These are phyloP conservation scores for Tilletia walkeri DNA, from an alignment of 1,284 basidiomycete genomes.

Conservation along the genomic window DNA sequence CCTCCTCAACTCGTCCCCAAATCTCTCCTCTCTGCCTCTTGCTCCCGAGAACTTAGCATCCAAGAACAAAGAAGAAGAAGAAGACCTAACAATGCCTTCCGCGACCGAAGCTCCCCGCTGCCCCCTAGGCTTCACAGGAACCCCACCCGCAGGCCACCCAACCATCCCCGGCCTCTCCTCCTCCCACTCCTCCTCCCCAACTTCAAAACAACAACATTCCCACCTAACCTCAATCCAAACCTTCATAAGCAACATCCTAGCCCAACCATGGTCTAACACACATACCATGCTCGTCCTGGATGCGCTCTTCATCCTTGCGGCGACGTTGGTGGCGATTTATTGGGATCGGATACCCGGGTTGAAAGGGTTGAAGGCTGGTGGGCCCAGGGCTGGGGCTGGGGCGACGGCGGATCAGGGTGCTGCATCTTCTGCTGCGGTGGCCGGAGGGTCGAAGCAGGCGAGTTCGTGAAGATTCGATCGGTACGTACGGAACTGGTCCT, in stretches of 20 bases:
- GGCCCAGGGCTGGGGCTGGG: not conserved
- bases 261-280: slow-evolving; percentile 8
- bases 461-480: not conserved
- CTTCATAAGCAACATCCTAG: not conserved
- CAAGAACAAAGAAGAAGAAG: not conserved
- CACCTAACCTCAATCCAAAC: not conserved
- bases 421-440: not conserved
- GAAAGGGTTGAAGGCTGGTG: not conserved
- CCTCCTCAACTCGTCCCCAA: too few species aligned
- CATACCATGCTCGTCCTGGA: slow-evolving; percentile 11
- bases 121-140: slow-evolving; percentile 30
- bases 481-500: too few species aligned
- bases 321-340: not conserved
- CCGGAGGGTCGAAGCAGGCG: not conserved
- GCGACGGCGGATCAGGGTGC: not conserved
- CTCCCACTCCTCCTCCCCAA: slow-evolving; percentile 1
- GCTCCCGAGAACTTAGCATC: too few species aligned
- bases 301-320: not conserved
- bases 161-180: slow-evolving; percentile 22
- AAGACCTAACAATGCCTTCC: not conserved
- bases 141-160: slow-evolving; percentile 28
- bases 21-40: too few species aligned
- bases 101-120: slow-evolving; percentile 18
- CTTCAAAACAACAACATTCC: not conserved
- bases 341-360: slow-evolving; percentile 1